These are phyloP conservation scores for Botrytis hyacinthi DNA, from an alignment of 2,329 filamentous ascomycete species.

Conservation along the genomic window DNA sequence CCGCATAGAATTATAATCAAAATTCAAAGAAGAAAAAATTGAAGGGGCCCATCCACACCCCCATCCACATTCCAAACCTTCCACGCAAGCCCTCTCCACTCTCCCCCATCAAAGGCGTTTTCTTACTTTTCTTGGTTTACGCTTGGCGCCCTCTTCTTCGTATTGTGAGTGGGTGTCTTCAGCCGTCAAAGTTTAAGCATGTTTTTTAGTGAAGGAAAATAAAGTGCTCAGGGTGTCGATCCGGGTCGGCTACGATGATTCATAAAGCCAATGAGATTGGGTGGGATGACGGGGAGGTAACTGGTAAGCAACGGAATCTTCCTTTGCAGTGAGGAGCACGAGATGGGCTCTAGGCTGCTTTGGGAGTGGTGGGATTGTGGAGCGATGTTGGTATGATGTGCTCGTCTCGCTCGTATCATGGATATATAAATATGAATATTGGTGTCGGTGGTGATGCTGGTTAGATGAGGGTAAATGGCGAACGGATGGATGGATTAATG, in stretches of 20 bases:
- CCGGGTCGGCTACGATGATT: neutral
- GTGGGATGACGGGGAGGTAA: neutral
- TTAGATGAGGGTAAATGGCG: neutral
- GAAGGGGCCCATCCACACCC: neutral
- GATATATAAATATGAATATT: neutral
- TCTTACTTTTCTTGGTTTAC: neutral
- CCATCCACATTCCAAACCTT: neutral
- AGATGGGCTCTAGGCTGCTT: neutral
- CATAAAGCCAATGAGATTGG: neutral
- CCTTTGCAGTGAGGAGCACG: neutral
- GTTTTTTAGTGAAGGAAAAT: constrained; percentile 5
- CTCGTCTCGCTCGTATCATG: neutral
- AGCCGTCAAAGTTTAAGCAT: constrained; percentile 16
- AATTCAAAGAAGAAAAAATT: neutral
- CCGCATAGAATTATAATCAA: neutral
- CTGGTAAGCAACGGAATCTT: neutral
- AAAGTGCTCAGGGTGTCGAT: constrained; percentile 1
- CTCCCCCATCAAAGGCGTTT: constrained; percentile 9
- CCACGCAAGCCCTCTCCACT: constrained; percentile 16
- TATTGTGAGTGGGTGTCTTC: neutral
- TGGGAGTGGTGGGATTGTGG: neutral
- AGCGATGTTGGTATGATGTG: neutral
- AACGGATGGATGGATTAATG: neutral
- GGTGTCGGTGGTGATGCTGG: neutral
- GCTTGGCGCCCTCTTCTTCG: neutral